phyloP scores from a whole-genome alignment of 306 rosid genomes.

The Malus fusca region DNA sequence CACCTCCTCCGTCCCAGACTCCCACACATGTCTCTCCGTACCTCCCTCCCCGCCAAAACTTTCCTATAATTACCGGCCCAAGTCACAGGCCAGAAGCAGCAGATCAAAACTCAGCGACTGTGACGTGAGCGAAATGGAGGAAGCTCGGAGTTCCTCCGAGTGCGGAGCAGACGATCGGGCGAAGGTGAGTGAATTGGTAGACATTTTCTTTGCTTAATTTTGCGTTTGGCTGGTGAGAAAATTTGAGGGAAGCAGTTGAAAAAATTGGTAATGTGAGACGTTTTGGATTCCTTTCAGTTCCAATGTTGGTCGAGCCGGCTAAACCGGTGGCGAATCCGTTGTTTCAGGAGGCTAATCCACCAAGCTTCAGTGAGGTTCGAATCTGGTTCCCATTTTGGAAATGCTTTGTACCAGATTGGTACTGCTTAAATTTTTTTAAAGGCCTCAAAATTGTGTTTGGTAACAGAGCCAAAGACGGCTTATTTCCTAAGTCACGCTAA shows the following conservation, averaged over 20 bases:
- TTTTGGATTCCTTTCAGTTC: conserved; percentile 35
- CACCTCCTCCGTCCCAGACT: conserved; percentile 6
- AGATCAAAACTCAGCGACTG: background rate
- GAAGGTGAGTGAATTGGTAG: conserved; percentile 28
- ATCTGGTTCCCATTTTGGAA: background rate
- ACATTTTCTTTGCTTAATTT: background rate
- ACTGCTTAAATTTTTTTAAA: too few relatives aligned
- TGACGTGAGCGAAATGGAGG: conserved; percentile 23
- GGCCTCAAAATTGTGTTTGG: too few relatives aligned
- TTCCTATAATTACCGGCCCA: conserved; percentile 9
- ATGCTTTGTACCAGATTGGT: too few relatives aligned
- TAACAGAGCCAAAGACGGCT: too few relatives aligned
- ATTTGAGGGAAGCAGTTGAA: background rate
- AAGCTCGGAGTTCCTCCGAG: conserved; percentile 32
- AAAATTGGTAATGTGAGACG: background rate
- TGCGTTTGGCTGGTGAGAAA: background rate
- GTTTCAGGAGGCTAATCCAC: conserved; percentile 38
- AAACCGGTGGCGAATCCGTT: conserved; percentile 47
- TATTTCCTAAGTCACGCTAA: too few relatives aligned
- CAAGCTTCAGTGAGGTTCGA: conserved; percentile 41
- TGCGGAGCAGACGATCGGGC: conserved; percentile 37
- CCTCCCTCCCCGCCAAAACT: conserved; percentile 16
- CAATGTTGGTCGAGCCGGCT: conserved; percentile 38
- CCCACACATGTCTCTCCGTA: conserved; percentile 22
- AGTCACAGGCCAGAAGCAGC: background rate